Conservation (phyloP, 1,284 basidiomycete species). For the Psilocybe mexicana region DNA sequence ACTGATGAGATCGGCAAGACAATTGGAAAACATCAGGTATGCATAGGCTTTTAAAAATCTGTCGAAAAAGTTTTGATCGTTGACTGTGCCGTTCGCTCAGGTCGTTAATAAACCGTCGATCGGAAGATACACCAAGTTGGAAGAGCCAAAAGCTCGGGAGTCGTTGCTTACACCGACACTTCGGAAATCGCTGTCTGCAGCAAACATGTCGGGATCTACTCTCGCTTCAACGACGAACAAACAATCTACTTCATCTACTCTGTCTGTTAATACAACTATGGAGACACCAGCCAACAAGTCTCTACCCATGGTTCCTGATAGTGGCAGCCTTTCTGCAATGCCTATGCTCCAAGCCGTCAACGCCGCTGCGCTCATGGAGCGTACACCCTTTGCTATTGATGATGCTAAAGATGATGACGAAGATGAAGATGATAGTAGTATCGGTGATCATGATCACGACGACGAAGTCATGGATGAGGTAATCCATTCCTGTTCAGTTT, state of each 20-base stretch:
- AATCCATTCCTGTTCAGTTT: conserved; percentile 9
- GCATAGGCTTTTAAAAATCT: conserved; percentile 13
- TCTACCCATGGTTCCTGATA: conserved; percentile 33
- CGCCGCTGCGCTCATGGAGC: conserved; percentile 83
- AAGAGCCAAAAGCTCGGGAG: conserved; percentile 88
- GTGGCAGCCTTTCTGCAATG: conserved; percentile 50
- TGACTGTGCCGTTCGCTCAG: conserved; percentile 31
- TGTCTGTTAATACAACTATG: conserved; percentile 38
- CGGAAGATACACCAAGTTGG: conserved; percentile 78
- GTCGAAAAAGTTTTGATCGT: neutral
- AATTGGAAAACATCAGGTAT: conserved; percentile 85
- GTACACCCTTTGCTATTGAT: conserved; percentile 92
- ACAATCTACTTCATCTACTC: conserved; percentile 39
- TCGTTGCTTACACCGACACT: conserved; percentile 74
- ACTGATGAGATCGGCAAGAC: conserved; percentile 93
- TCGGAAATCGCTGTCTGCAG: conserved; percentile 58
- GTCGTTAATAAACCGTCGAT: conserved; percentile 81
- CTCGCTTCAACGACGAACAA: neutral
- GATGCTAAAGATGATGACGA: conserved; percentile 85
- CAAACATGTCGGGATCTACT: conserved; percentile 41
- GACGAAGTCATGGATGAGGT: conserved; percentile 90
- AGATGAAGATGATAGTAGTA: conserved; percentile 65
- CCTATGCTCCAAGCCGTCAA: conserved; percentile 77
- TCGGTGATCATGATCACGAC: conserved; percentile 57
- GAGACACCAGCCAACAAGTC: conserved; percentile 26